These are phyloP conservation scores for Xylariaceae sp. DNA, from an alignment of 2,329 filamentous ascomycete species.

Conservation along the genomic window DNA sequence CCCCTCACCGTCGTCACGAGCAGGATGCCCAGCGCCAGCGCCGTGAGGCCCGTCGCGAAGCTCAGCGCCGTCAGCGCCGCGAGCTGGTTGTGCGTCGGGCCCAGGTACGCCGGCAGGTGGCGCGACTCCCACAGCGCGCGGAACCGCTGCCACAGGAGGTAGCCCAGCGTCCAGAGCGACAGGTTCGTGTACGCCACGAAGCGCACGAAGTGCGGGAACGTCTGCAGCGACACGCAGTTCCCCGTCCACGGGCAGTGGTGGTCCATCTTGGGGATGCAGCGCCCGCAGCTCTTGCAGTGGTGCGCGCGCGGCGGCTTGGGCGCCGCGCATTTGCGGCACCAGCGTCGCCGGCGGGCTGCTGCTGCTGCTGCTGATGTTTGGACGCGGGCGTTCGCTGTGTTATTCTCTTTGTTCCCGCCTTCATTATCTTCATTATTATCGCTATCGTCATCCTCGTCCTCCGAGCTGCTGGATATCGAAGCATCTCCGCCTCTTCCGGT, in stretches of 20 bases:
- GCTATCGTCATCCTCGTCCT: conserved; percentile 30
- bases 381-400: conserved; percentile 4
- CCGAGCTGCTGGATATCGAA: conserved; percentile 30
- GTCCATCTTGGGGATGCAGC: conserved; percentile 82
- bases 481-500: conserved; percentile 39
- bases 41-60: conserved; percentile 62
- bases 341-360: conserved; percentile 46
- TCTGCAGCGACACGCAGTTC: conserved; percentile 83
- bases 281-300: conserved; percentile 78
- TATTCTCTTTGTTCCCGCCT: conserved; percentile 21
- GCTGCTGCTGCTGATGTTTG: neutral
- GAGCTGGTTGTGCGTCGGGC: conserved; percentile 66
- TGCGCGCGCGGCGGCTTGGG: conserved; percentile 79
- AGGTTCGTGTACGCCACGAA: conserved; percentile 74
- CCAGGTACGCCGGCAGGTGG: conserved; percentile 75
- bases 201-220: conserved; percentile 81
- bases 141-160: conserved; percentile 65
- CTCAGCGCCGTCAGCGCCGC: conserved; percentile 65
- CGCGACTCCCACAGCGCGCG: conserved; percentile 67
- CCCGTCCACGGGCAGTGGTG: conserved; percentile 86
- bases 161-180: conserved; percentile 66
- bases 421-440: conserved; percentile 6
- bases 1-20: conserved; percentile 66
- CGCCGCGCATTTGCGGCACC: conserved; percentile 78
- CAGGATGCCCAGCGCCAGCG: conserved; percentile 69